Evolutionary conservation across 352 stramenopile species (phyloP).

Genomic region (Globisporangium paroecandrum): DNA sequence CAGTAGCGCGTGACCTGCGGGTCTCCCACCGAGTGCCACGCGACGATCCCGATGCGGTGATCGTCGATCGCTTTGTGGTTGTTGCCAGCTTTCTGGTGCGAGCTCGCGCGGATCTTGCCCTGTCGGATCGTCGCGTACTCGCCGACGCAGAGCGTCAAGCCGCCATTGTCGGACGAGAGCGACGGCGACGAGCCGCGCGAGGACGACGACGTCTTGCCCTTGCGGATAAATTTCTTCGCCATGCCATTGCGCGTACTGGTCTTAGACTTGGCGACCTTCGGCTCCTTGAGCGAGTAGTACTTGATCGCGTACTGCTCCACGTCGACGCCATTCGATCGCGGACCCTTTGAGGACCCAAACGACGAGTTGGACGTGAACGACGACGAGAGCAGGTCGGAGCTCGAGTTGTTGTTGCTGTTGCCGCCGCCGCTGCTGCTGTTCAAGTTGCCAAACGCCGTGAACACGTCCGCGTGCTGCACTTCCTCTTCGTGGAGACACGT

Average conservation of each 20-base stretch:
- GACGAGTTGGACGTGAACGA: constrained; percentile 28
- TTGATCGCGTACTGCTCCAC: constrained; percentile 52
- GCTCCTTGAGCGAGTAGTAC: constrained; percentile 46
- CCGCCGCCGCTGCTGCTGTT: constrained; percentile 1
- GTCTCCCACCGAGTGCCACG: constrained; percentile 66
- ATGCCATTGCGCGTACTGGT: constrained; percentile 27
- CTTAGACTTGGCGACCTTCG: constrained; percentile 11
- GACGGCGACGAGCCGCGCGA: constrained; percentile 16
- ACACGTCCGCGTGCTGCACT: constrained; percentile 58
- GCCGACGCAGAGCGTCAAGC: constrained; percentile 45
- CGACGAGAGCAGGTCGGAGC: constrained; percentile 8
- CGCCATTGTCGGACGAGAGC: constrained; percentile 14
- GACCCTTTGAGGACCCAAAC: constrained; percentile 19
- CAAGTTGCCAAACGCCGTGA: constrained; percentile 46
- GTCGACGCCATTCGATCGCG: constrained; percentile 1
- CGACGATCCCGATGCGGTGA: constrained; percentile 61
- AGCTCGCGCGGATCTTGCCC: constrained; percentile 27
- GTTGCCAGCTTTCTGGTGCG: background rate
- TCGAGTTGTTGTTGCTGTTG: constrained; percentile 13
- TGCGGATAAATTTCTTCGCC: constrained; percentile 37
- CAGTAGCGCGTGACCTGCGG: constrained; percentile 54
- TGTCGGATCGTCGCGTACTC: constrained; percentile 64
- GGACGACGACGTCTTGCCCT: constrained; percentile 28
- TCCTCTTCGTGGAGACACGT: constrained; percentile 52
- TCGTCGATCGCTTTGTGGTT: constrained; percentile 29